Base-by-base conservation (phyloP, 169 alveolate genomes). In the Theileria annulata region DNA sequence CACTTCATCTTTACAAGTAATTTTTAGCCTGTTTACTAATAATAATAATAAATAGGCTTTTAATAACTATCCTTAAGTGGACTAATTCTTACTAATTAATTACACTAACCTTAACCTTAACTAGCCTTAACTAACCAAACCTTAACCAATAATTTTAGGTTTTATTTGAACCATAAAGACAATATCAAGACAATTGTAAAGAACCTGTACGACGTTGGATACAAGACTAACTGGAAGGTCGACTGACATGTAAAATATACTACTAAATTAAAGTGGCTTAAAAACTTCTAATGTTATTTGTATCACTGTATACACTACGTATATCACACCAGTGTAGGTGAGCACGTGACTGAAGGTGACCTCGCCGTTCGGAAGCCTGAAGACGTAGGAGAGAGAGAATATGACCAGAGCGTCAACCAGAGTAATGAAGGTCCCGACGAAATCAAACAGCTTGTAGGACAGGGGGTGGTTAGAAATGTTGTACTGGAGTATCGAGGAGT, bases 1-100 rank as follows among this genome's bases (percentile, higher is more conserved):
- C 96, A 2, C 88, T 88, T 31, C 78, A 83, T 37, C 91, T 92
- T 13, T 89, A 84, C 87, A 88, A 64, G 93, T 83, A 28, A 54
- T 47, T 23, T 10, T 9, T 31, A 5, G 4, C 3, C 10, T 37
- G 33, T 37, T 25, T 4, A 23, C 35, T 27, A 21, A 30, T 23
- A 21, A 0, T 10, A 4, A 25, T 8, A 3, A 19, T 2, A 28
- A 27, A 35, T 12, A 35, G 13, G 8, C 47, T 8, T n/a, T n/a
- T n/a, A n/a, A n/a, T n/a, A n/a, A n/a, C n/a, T n/a, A n/a, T n/a
- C n/a, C n/a, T n/a, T n/a, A n/a, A n/a, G n/a, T n/a, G n/a, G n/a
- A n/a, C n/a, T n/a, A n/a, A n/a, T n/a, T n/a, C n/a, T n/a, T n/a
- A n/a, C n/a, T n/a, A n/a, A n/a, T n/a, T n/a, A n/a, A n/a, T n/a